These are phyloP conservation scores for Dendrothele bispora DNA, from an alignment of 768 basidiomycete genomes.

Conservation along the genomic window DNA sequence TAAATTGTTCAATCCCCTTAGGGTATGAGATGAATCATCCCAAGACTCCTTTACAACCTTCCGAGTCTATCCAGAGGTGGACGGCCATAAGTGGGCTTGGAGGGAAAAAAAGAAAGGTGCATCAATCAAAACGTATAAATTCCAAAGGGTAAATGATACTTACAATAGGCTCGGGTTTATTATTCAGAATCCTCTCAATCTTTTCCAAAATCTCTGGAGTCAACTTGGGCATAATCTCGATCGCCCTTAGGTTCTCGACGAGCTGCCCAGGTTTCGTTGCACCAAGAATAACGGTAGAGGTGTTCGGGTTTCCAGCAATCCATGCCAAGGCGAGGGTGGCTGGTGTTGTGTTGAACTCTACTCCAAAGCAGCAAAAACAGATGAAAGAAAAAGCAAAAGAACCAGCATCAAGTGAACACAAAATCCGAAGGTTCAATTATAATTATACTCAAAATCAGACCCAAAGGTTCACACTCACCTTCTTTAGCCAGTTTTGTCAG, in stretches of 20 bases:
- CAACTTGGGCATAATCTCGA: constrained; percentile 56
- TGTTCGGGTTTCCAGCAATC: constrained; percentile 49
- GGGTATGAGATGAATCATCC: too few relatives aligned
- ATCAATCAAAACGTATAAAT: background rate
- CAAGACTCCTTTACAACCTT: background rate
- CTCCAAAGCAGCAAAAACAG: too few relatives aligned
- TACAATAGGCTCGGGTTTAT: too few relatives aligned
- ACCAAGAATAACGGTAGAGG: constrained; percentile 47
- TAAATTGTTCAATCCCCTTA: too few relatives aligned
- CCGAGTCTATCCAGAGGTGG: constrained; percentile 23
- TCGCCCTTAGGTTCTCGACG: constrained; percentile 49
- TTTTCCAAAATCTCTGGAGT: constrained; percentile 49
- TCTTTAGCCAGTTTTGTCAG: constrained; percentile 53
- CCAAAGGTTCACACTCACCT: too few relatives aligned
- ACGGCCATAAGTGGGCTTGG: constrained; percentile 22
- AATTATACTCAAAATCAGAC: background rate
- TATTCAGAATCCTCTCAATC: constrained; percentile 56
- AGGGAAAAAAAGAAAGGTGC: background rate
- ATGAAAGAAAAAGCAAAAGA: too few relatives aligned
- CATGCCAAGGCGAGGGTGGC: constrained; percentile 60
- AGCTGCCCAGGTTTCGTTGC: constrained; percentile 49
- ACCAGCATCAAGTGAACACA: too few relatives aligned
- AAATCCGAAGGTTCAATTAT: background rate
- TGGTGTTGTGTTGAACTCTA: constrained; percentile 45
- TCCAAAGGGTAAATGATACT: constrained; percentile 16